A percentile compares a stretch with the other conserved stretches of the same genome.
Evolutionary conservation across 129 eudicot genomes (phyloP).

Genomic region (Dittrichia graveolens): DNA sequence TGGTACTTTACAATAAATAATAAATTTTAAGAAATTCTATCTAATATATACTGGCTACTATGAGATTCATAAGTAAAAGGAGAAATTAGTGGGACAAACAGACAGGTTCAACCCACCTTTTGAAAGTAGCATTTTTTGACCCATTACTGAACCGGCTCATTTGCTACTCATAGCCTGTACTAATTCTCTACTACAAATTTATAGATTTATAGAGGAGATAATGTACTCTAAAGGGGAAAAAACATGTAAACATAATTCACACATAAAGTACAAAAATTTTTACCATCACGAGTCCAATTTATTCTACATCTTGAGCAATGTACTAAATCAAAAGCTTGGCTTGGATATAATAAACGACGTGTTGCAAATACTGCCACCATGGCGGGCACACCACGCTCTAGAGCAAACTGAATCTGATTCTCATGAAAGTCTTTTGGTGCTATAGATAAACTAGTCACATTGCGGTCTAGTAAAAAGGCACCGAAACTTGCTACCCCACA

Average conservation of each 20-base stretch:
- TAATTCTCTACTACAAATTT: background rate
- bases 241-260: background rate
- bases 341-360: conserved; percentile 63
- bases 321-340: conserved; percentile 78
- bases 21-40: too few relatives aligned
- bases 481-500: conserved; percentile 86
- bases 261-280: background rate
- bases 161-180: background rate
- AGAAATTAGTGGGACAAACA: too few relatives aligned
- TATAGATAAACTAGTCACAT: conserved; percentile 71
- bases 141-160: too few relatives aligned
- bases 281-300: conserved; percentile 85
- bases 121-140: too few relatives aligned
- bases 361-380: conserved; percentile 75
- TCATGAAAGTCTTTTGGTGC: conserved; percentile 75
- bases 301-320: conserved; percentile 81
- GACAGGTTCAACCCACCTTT: too few relatives aligned
- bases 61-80: too few relatives aligned
- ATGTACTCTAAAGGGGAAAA: background rate
- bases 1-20: too few relatives aligned
- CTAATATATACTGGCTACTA: too few relatives aligned
- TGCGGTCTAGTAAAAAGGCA: conserved; percentile 64
- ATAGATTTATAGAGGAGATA: background rate
- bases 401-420: conserved; percentile 70
- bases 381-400: conserved; percentile 89